Evolutionary conservation across 2,329 filamentous ascomycete species (phyloP), one percentile per base, ranked within the genome.

Genomic region (Aspergillus japonicus): DNA sequence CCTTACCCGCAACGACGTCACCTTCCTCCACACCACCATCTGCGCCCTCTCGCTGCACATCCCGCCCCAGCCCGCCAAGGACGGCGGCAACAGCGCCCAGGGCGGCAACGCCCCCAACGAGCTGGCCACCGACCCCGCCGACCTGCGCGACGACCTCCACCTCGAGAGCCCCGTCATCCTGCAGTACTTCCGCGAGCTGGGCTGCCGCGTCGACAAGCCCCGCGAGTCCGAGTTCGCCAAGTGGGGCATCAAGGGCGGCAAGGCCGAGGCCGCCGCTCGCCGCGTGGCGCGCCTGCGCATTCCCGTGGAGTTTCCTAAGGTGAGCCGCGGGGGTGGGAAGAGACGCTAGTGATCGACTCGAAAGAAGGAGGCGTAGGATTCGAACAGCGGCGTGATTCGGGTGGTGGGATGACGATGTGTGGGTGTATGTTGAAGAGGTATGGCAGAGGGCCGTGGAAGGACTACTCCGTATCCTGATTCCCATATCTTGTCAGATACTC

Each of bases 261-360:
- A 87, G 71, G 84, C 85, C 1, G 82, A 86, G 69, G 83, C 82
- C 4, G 74, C 76, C 21, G 72, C 74, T 10, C 73, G 71, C 54
- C 77, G 83, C 61, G 78, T 93, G 53, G 92, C 90, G 12, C 87
- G 87, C 66, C 78, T 98, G 68, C 85, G 83, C 67, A 75, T 97
- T 63, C 95, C 95, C 3, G 79, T 97, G 50, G 83, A 88, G 60
- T 97, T 97, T 73, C 95, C 94, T 1, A 92, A 89, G 78, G 72
- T 78, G 51, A 78, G 69, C 70, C 77, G 71, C 66, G 74, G 71
- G 62, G 77, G 71, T 61, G 70, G 71, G 50, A 69, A 69, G 61
- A 61, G 54, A 47, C 54, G 54, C 33, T 35, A 35, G 49, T 53
- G 26, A 31, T 8, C 2, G 8, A 29, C 2, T 7, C 26, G 8